phyloP scores from a whole-genome alignment of 2,329 filamentous ascomycete species.

The Talaromyces atroroseus region DNA sequence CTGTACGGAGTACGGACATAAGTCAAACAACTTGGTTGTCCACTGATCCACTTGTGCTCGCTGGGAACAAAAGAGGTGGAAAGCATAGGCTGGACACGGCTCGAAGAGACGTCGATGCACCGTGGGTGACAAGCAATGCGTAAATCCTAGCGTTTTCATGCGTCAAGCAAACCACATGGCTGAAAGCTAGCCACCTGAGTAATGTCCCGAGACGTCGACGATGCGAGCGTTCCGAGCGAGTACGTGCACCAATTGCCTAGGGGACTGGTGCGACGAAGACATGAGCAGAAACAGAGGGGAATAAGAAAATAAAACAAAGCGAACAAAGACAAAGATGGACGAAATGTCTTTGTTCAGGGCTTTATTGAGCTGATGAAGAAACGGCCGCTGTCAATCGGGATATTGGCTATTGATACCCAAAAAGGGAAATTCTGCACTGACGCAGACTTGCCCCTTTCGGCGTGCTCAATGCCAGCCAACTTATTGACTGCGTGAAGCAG shows the following conservation, averaged over 20 bases:
- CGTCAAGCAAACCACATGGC: neutral
- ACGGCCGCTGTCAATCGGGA: slow-evolving; percentile 1
- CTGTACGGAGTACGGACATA: neutral
- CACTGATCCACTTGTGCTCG: neutral
- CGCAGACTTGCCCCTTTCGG: neutral
- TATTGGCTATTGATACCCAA: slow-evolving; percentile 11
- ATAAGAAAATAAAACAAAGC: neutral
- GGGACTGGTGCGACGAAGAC: neutral
- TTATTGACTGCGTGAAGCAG: neutral
- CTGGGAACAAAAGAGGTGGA: neutral
- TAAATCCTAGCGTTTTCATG: neutral
- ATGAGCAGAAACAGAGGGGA: neutral
- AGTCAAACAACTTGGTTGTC: neutral
- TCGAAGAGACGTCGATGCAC: neutral
- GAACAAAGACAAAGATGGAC: neutral
- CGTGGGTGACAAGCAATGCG: neutral
- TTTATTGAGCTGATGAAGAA: neutral
- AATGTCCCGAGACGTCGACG: neutral
- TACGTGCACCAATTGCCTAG: neutral
- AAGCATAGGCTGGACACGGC: neutral
- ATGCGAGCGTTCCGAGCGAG: neutral
- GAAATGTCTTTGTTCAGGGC: neutral
- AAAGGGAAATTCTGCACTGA: slow-evolving; percentile 8
- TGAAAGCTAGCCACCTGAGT: neutral
- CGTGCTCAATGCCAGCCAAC: neutral